These are phyloP conservation scores for Dunaliella primolecta DNA, from an alignment of 139 green algal genomes.

Conservation along the genomic window DNA sequence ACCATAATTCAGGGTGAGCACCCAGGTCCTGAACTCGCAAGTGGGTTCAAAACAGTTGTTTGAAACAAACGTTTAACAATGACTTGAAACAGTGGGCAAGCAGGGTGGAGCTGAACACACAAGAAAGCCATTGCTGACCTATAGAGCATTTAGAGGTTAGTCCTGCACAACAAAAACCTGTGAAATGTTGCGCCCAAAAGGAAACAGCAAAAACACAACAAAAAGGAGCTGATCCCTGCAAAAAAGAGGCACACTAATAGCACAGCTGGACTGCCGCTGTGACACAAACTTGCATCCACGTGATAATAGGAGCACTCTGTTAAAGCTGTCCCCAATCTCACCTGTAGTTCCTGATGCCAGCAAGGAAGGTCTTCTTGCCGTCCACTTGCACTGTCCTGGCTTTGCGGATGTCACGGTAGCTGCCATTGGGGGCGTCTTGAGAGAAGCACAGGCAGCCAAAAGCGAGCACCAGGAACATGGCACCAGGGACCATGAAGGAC, in stretches of 20 bases:
- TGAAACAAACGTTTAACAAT: neutral
- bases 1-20: conserved; percentile 68
- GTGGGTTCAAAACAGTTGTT: neutral
- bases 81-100: neutral
- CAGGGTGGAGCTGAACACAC: no score
- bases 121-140: no score
- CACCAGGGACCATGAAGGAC: conserved; percentile 72
- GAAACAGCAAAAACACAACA: neutral
- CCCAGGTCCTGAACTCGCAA: conserved; percentile 43
- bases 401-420: conserved; percentile 78
- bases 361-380: neutral
- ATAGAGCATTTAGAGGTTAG: no score
- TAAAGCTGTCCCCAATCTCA: conserved; percentile 66
- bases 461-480: conserved; percentile 67
- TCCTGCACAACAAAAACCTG: no score
- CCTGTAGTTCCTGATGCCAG: conserved; percentile 22
- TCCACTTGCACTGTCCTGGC: conserved; percentile 26
- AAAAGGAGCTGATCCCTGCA: neutral
- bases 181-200: no score
- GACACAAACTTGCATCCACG: conserved; percentile 82
- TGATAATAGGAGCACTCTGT: conserved; percentile 20
- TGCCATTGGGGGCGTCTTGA: conserved; percentile 83
- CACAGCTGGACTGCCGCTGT: no score
- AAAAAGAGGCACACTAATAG: neutral
- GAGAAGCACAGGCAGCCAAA: neutral